Evolutionary conservation across 179 eudicot genomes (phyloP).

Genomic region (Vitellaria paradoxa): DNA sequence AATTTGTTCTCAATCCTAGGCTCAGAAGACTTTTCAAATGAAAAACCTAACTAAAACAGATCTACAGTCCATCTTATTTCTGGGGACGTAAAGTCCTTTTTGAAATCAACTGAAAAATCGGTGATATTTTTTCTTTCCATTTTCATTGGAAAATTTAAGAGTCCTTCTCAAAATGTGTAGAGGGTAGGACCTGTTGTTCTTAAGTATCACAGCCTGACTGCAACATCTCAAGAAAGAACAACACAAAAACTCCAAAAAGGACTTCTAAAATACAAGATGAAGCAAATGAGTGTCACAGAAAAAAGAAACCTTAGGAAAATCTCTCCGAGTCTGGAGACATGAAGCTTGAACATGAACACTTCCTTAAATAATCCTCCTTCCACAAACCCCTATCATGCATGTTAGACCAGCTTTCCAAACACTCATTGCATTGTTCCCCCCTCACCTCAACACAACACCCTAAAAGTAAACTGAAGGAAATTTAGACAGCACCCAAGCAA

Average conservation of each 20-base stretch:
- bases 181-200: not conserved
- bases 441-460: slow-evolving; percentile 4
- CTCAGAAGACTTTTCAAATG: not conserved
- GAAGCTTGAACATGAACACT: not conserved
- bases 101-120: not conserved
- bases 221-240: not conserved
- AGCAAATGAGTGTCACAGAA: not conserved
- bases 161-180: not conserved
- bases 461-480: not conserved
- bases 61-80: not conserved
- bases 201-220: not conserved
- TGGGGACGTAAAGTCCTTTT: not conserved
- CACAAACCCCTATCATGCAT: not conserved
- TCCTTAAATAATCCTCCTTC: not conserved
- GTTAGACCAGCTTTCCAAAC: not conserved
- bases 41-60: not conserved
- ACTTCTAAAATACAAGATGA: not conserved
- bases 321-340: not conserved
- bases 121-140: not conserved
- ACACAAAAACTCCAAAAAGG: not conserved
- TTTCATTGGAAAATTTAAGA: not conserved
- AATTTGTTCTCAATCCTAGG: not conserved
- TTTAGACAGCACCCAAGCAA: not conserved
- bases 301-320: not conserved
- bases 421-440: not conserved